Conservation (phyloP, 345 rosid genomes). For the Euclidium syriacum region DNA sequence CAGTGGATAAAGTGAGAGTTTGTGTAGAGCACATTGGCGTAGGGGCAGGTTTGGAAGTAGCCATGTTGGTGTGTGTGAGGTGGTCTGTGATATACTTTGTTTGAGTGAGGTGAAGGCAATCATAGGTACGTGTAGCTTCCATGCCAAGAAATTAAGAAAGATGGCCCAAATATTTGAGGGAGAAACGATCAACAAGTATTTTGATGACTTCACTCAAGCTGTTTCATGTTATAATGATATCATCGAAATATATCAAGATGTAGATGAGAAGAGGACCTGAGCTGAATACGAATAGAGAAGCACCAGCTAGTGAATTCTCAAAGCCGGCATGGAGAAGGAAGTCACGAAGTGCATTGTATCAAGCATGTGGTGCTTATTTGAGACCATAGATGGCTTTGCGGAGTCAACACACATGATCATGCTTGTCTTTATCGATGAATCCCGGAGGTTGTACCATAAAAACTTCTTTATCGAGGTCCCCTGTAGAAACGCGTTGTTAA, state of each 20-base stretch:
- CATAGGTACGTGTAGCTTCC: background rate
- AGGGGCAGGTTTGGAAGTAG: too few relatives aligned
- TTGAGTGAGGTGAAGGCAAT: too few relatives aligned
- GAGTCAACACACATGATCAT: background rate
- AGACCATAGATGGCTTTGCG: background rate
- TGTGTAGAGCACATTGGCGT: too few relatives aligned
- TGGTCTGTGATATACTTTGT: too few relatives aligned
- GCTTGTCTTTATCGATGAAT: background rate
- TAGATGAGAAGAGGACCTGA: background rate
- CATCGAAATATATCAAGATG: background rate
- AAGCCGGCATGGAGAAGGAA: background rate
- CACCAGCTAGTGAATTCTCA: background rate
- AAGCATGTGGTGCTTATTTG: background rate
- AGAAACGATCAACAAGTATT: background rate
- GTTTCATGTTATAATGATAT: background rate
- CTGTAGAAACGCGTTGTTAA: too few relatives aligned
- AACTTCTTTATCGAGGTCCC: background rate
- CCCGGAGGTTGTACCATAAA: background rate
- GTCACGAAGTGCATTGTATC: background rate
- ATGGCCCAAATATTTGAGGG: background rate
- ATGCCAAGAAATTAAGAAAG: background rate
- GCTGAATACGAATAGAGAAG: background rate
- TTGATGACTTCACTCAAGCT: background rate
- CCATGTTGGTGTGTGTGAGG: too few relatives aligned
- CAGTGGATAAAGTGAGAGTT: too few relatives aligned